Evolutionary conservation across 192 early-diverging fungal genomes (phyloP), one percentile per base, ranked within the genome.

Genomic region (Linderina pennispora): DNA sequence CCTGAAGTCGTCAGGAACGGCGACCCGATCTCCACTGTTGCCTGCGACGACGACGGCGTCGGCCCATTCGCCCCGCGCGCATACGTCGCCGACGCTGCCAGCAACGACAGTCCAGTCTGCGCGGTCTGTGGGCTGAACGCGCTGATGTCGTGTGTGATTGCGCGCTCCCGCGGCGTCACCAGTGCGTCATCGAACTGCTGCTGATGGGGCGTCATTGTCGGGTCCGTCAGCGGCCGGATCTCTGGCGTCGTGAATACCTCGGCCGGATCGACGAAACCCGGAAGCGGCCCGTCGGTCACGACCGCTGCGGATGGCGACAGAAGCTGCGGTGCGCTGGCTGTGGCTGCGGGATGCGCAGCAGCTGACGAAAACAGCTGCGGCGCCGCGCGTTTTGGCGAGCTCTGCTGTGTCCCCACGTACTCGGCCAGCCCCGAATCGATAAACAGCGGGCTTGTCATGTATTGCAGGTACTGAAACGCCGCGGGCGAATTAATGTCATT

Each of bases 171-270:
- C 11, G 28, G 28, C 28, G 28, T 31, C 28, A 8, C 28, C 28
- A 31, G 5, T 17, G 53, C 56, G 8, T 71, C 67, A 19, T 71
- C 67, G 15, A 71, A 64, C 40, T 64, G 43, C 19, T 48, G 35
- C 34, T 64, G 38, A 23, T 59, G 56, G 3, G 67, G 67, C 36
- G 67, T 71, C 45, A 28, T 37, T 23, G 52, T 43, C 4, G 35
- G 40, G 23, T 58, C 66, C 1, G 50, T 52, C 34, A 55, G 36
- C 24, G 40, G 49, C 36, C 47, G 52, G 24, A 51, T 64, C 40
- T 64, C 61, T 15, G 67, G 67, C 20, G 67, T 71, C 2, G 51
- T 58, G 17, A 71, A 71, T 22, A 71, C 67, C 34, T 71, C 60
- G 2, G 56, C 41, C 17, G 67, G 67, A 10, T 58, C 48, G 35